A percentile compares a stretch with the other conserved stretches of the same genome.
Conservation (phyloP, 345 rosid species). For the Lumnitzera littorea region DNA sequence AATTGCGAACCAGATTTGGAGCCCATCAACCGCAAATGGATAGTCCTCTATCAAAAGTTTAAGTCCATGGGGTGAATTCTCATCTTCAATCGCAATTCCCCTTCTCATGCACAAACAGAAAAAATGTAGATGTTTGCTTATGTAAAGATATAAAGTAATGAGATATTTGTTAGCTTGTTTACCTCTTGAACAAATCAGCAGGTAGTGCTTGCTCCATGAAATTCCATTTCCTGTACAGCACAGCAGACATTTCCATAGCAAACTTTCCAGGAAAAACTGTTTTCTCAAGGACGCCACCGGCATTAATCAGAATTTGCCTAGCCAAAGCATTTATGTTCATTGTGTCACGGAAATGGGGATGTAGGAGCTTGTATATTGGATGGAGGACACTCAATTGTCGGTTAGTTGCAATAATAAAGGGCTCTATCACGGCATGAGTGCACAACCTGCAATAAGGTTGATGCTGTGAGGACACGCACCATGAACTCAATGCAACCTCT, state of each 20-base stretch:
- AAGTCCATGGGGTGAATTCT: constrained; percentile 42
- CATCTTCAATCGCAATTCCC: constrained; percentile 65
- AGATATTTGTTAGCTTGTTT: not conserved
- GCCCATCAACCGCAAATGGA: constrained; percentile 88
- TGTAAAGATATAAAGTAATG: not conserved
- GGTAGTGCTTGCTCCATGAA: constrained; percentile 86
- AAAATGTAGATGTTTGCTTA: not conserved
- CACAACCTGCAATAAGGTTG: constrained; percentile 42
- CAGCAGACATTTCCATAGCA: constrained; percentile 78
- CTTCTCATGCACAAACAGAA: constrained; percentile 21
- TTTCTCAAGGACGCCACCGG: constrained; percentile 62
- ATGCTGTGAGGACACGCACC: not conserved
- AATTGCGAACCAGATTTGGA: constrained; percentile 88
- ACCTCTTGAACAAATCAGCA: constrained; percentile 74
- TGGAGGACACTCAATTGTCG: constrained; percentile 78
- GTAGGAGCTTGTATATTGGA: constrained; percentile 78
- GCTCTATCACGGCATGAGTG: constrained; percentile 89
- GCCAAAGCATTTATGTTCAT: constrained; percentile 88
- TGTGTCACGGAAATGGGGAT: constrained; percentile 89
- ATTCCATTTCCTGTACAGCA: constrained; percentile 59
- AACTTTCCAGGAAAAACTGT: constrained; percentile 73
- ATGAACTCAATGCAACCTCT: not conserved
- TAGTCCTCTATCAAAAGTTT: constrained; percentile 76
- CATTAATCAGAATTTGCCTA: constrained; percentile 76
- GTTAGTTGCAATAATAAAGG: constrained; percentile 73